These are phyloP conservation scores for Saccharomycopsis babjevae DNA, from an alignment of 805 yeast genomes.

Conservation along the genomic window DNA sequence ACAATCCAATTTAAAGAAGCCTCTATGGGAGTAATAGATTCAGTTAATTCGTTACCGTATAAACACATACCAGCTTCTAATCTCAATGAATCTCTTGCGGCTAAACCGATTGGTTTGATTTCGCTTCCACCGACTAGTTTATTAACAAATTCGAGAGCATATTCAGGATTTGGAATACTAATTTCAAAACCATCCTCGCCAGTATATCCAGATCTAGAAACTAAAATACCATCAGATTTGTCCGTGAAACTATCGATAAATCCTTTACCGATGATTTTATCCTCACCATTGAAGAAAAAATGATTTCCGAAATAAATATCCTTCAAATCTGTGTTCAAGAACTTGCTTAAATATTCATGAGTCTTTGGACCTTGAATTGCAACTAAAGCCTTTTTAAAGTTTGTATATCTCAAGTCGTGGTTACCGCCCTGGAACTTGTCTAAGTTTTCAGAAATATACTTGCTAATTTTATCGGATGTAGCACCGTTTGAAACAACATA, in stretches of 20 bases:
- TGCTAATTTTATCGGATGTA: slow-evolving; percentile 71
- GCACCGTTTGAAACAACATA: slow-evolving; percentile 96
- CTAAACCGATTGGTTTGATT: slow-evolving; percentile 85
- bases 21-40: slow-evolving; percentile 74
- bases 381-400: slow-evolving; percentile 42
- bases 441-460: slow-evolving; percentile 49
- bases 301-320: slow-evolving; percentile 68
- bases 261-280: slow-evolving; percentile 14
- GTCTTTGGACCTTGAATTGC: slow-evolving; percentile 94
- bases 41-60: slow-evolving; percentile 86
- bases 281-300: slow-evolving; percentile 28
- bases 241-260: slow-evolving; percentile 28
- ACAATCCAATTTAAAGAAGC: slow-evolving; percentile 86
- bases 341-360: slow-evolving; percentile 50
- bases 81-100: slow-evolving; percentile 95
- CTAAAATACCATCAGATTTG: slow-evolving; percentile 43
- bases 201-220: slow-evolving; percentile 95
- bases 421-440: slow-evolving; percentile 26
- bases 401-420: slow-evolving; percentile 23
- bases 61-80: slow-evolving; percentile 98
- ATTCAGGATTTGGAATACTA: slow-evolving; percentile 50
- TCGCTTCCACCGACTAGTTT: slow-evolving; percentile 42
- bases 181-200: slow-evolving; percentile 98
- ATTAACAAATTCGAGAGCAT: slow-evolving; percentile 52
- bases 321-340: slow-evolving; percentile 48